Conservation (phyloP, 2,329 filamentous ascomycete genomes). For the Exserohilum turcica region DNA sequence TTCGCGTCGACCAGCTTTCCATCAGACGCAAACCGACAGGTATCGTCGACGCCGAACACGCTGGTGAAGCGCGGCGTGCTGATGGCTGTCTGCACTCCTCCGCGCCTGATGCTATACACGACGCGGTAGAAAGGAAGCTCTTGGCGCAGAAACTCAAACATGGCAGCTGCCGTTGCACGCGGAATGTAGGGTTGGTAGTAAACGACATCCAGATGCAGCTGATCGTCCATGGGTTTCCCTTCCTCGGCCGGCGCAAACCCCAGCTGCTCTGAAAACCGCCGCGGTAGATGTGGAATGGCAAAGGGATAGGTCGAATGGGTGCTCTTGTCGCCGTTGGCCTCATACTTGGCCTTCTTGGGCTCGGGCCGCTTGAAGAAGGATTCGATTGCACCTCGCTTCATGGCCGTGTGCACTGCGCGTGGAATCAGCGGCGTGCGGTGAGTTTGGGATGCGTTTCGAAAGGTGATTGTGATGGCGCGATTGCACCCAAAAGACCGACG, state of each 20-base stretch:
- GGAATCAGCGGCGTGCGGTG: no score
- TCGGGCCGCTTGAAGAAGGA: slow-evolving; percentile 65
- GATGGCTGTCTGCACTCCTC: slow-evolving; percentile 66
- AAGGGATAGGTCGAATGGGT: slow-evolving; percentile 60
- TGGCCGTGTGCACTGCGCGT: no score
- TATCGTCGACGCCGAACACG: slow-evolving; percentile 67
- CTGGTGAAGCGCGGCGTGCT: slow-evolving; percentile 66
- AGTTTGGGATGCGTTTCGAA: not conserved
- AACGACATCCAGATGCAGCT: slow-evolving; percentile 72
- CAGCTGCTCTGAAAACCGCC: slow-evolving; percentile 49
- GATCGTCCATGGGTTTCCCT: slow-evolving; percentile 65
- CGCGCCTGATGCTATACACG: slow-evolving; percentile 72
- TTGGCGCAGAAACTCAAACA: slow-evolving; percentile 74
- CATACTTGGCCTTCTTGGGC: slow-evolving; percentile 49
- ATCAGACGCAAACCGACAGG: slow-evolving; percentile 59
- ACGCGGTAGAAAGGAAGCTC: slow-evolving; percentile 78
- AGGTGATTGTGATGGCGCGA: not conserved
- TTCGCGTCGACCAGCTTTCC: slow-evolving; percentile 51
- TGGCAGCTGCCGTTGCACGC: slow-evolving; percentile 57
- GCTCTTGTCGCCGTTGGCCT: slow-evolving; percentile 37
- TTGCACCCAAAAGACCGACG: not conserved
- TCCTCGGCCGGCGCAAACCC: slow-evolving; percentile 57
- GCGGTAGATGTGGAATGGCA: slow-evolving; percentile 56
- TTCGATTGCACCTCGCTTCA: slow-evolving; percentile 68
- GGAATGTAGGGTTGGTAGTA: slow-evolving; percentile 78